Conservation (phyloP, 805 yeast species). For the Lipomyces lipofer region DNA sequence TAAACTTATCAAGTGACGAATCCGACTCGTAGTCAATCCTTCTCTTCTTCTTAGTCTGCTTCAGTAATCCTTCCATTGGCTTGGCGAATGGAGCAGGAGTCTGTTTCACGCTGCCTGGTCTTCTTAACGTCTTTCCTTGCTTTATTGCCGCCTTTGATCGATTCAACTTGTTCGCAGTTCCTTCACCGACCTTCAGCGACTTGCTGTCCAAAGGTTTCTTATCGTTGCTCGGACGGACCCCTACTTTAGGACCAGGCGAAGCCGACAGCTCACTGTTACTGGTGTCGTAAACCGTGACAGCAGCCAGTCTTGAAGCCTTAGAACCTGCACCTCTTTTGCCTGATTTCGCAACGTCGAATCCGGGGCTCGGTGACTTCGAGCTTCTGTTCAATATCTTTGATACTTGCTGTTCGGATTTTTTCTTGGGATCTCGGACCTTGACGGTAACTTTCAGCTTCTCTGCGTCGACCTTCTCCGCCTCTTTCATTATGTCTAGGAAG, state of each 20-base stretch:
- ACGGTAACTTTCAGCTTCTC: constrained; percentile 47
- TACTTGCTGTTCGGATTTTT: constrained; percentile 8
- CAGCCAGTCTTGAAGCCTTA: neutral
- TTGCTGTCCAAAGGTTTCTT: neutral
- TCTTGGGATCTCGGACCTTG: constrained; percentile 39
- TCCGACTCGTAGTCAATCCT: constrained; percentile 35
- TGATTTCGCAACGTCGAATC: neutral
- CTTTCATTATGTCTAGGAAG: constrained; percentile 67
- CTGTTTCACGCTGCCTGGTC: neutral
- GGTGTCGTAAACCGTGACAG: no score
- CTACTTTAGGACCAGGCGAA: neutral
- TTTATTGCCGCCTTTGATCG: neutral
- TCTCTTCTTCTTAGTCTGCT: constrained; percentile 46
- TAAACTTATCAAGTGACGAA: constrained; percentile 51
- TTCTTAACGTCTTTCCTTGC: neutral
- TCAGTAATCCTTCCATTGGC: constrained; percentile 46
- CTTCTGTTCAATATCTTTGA: neutral
- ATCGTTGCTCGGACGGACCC: neutral
- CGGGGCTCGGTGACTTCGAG: neutral
- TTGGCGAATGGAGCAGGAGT: constrained; percentile 47
- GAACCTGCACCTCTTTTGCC: neutral
- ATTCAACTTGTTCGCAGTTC: neutral
- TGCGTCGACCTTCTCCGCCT: constrained; percentile 61
- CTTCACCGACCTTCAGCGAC: neutral
- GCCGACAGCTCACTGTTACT: neutral